Evolutionary conservation across 768 basidiomycete species (phyloP).

Genomic region (Ramaria sp.): DNA sequence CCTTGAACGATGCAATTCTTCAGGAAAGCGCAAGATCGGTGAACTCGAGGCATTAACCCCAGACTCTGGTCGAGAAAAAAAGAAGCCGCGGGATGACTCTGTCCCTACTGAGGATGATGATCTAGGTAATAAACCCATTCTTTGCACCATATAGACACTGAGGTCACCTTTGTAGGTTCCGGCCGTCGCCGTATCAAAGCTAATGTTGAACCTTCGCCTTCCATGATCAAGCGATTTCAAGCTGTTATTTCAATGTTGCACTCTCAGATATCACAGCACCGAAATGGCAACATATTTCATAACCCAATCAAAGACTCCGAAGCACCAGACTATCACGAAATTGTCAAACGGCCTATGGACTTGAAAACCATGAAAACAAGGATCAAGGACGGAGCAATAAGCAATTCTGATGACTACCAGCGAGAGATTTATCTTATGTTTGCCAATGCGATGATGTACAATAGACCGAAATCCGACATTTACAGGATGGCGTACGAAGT

Average conservation of each 20-base stretch:
- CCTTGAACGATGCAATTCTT: not conserved
- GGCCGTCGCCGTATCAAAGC: conserved; percentile 5
- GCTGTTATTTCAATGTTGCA: conserved; percentile 74
- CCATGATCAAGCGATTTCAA: conserved; percentile 52
- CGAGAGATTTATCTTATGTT: conserved; percentile 90
- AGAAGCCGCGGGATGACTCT: conserved; percentile 55
- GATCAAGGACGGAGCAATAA: conserved; percentile 74
- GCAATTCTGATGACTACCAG: conserved; percentile 78
- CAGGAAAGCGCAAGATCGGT: conserved; percentile 52
- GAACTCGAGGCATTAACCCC: conserved; percentile 32
- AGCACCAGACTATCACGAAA: conserved; percentile 85
- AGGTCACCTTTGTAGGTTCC: not conserved
- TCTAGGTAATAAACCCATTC: conserved; percentile 17
- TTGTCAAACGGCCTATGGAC: conserved; percentile 93
- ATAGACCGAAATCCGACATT: conserved; percentile 77
- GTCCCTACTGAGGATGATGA: conserved; percentile 61
- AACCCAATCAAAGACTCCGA: conserved; percentile 82
- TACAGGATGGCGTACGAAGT: conserved; percentile 88
- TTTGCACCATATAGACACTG: not conserved
- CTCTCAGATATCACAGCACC: conserved; percentile 72
- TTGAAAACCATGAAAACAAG: conserved; percentile 84
- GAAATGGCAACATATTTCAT: conserved; percentile 83
- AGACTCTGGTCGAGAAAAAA: conserved; percentile 38
- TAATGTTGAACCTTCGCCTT: conserved; percentile 4
- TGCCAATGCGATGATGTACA: conserved; percentile 97